These are phyloP conservation scores for Porphyrellus cyaneotinctus DNA, from an alignment of 768 basidiomycete genomes.

Conservation along the genomic window DNA sequence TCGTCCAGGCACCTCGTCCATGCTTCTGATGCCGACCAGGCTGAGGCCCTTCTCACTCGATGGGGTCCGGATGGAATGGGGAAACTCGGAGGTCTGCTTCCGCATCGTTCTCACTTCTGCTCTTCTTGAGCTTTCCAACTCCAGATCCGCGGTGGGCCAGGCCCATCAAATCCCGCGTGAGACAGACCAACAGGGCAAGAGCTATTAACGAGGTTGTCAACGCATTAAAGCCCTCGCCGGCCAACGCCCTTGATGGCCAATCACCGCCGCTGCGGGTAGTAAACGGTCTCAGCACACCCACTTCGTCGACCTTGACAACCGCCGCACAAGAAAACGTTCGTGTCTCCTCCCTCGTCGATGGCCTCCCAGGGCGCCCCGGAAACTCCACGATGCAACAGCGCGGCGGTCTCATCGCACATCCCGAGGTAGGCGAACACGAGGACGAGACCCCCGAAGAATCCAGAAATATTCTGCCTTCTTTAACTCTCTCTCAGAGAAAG, in stretches of 20 bases:
- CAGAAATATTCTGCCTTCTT: constrained; percentile 28
- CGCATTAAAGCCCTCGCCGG: constrained; percentile 57
- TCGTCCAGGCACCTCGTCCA: constrained; percentile 76
- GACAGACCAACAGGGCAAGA: constrained; percentile 60
- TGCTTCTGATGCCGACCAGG: constrained; percentile 86
- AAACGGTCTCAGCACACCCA: constrained; percentile 68
- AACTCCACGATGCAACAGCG: constrained; percentile 61
- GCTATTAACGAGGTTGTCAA: constrained; percentile 77
- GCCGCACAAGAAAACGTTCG: constrained; percentile 68
- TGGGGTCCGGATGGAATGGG: constrained; percentile 89
- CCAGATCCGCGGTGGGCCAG: constrained; percentile 85
- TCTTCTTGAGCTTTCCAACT: constrained; percentile 22
- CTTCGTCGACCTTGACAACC: constrained; percentile 70
- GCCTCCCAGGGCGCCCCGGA: constrained; percentile 51
- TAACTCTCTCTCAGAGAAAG: constrained; percentile 41
- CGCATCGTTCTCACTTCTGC: constrained; percentile 10
- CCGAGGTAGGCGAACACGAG: constrained; percentile 61
- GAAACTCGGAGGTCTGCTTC: constrained; percentile 73
- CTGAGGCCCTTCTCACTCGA: constrained; percentile 78
- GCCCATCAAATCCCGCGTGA: constrained; percentile 79
- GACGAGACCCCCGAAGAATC: constrained; percentile 33
- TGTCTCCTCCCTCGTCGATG: constrained; percentile 40
- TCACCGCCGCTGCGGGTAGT: constrained; percentile 67
- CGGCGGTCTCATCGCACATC: constrained; percentile 57
- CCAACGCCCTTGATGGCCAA: constrained; percentile 37